Evolutionary conservation across 805 yeast species (phyloP).

Genomic region (Lipomyces japonicus): DNA sequence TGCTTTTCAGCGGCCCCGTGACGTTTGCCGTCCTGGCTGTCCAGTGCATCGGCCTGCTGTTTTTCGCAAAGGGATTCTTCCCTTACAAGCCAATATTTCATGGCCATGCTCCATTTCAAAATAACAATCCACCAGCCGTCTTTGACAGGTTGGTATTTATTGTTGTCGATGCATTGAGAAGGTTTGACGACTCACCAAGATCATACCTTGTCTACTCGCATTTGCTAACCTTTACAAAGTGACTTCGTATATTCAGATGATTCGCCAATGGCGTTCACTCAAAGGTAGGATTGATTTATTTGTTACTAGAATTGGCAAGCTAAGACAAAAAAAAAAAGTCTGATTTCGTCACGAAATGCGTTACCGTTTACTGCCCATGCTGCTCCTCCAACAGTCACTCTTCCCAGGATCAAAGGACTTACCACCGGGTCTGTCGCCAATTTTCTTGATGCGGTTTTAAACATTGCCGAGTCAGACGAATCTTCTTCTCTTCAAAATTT

Average conservation of each 20-base stretch:
- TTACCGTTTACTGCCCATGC: conserved; percentile 88
- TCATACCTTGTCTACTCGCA: no score
- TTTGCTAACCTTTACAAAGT: no score
- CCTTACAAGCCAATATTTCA: conserved; percentile 79
- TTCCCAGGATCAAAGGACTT: conserved; percentile 88
- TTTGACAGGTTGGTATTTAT: conserved; percentile 71
- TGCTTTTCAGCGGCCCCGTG: no score
- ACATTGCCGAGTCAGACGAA: conserved; percentile 86
- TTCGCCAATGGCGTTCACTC: conserved; percentile 67
- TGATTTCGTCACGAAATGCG: conserved; percentile 65
- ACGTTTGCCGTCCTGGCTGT: conserved; percentile 15
- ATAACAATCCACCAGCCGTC: conserved; percentile 38
- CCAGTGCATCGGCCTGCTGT: conserved; percentile 53
- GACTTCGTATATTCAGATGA: conserved; percentile 71
- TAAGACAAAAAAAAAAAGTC: conserved; percentile 2
- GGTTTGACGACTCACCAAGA: no score
- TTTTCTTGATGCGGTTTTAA: conserved; percentile 88
- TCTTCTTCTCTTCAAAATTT: conserved; percentile 64
- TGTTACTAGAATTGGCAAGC: not conserved
- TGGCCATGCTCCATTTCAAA: conserved; percentile 47
- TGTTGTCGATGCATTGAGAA: conserved; percentile 89
- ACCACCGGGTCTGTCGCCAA: conserved; percentile 94
- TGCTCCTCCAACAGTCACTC: conserved; percentile 94
- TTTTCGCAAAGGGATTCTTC: conserved; percentile 81
- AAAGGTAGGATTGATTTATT: conserved; percentile 35